Evolutionary conservation across 768 basidiomycete species (phyloP).

Genomic region (Boletus tylopilopsis): DNA sequence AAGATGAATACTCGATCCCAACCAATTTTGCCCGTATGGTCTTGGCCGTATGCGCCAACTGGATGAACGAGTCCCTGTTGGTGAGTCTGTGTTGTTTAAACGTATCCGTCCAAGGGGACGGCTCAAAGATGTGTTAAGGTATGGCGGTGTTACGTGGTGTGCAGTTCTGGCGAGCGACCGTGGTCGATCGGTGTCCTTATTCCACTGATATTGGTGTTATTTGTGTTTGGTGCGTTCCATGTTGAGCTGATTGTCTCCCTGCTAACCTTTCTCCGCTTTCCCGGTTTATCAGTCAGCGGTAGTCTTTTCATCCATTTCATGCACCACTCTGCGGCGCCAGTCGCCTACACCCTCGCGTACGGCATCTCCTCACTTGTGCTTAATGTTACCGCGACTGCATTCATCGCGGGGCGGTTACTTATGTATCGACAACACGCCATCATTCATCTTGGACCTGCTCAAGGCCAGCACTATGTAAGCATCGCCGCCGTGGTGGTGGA

Average conservation of each 20-base stretch:
- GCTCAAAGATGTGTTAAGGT: constrained; percentile 25
- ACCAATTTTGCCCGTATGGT: not conserved
- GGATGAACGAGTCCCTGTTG: constrained; percentile 10
- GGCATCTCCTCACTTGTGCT: constrained; percentile 22
- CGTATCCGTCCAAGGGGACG: not conserved
- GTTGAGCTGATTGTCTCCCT: not conserved
- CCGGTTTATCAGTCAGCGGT: not conserved
- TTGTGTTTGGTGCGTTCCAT: constrained; percentile 38
- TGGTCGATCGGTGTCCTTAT: constrained; percentile 33
- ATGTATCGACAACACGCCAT: constrained; percentile 20
- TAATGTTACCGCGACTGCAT: constrained; percentile 27
- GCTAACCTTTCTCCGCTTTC: not conserved
- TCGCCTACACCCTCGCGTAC: constrained; percentile 22
- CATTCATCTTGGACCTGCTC: constrained; percentile 30
- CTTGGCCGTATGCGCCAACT: constrained; percentile 2
- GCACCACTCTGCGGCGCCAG: not conserved
- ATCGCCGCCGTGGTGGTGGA: constrained; percentile 39
- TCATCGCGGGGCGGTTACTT: constrained; percentile 29
- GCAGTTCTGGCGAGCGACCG: constrained; percentile 33
- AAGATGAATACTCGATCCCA: constrained; percentile 4
- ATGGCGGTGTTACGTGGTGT: constrained; percentile 48
- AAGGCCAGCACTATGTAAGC: constrained; percentile 36
- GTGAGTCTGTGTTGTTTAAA: not conserved
- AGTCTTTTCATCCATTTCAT: constrained; percentile 28
- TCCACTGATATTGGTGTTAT: constrained; percentile 36